phyloP scores from a whole-genome alignment of 2,329 filamentous ascomycete genomes.

The Beauveria varroae region DNA sequence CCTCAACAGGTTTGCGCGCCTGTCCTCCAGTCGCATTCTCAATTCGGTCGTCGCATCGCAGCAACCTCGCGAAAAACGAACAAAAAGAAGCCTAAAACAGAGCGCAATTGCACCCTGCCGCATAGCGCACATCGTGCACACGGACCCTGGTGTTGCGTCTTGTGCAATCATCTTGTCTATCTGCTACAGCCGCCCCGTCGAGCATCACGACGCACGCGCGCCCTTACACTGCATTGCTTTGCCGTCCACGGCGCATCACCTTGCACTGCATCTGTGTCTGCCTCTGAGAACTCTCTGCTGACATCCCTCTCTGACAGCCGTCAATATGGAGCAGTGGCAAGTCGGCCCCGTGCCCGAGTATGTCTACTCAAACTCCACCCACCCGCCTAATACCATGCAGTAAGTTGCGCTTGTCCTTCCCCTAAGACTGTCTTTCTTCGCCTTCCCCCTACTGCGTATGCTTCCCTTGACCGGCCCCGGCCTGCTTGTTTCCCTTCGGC shows the following conservation, averaged over 20 bases:
- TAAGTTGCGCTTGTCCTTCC: conserved; percentile 39
- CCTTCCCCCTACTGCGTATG: background rate
- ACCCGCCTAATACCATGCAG: conserved; percentile 50
- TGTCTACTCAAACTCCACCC: conserved; percentile 47
- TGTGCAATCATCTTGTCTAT: background rate
- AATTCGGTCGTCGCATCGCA: background rate
- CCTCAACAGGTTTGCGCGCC: background rate
- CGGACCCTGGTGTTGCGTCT: background rate
- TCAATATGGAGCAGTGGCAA: conserved; percentile 52
- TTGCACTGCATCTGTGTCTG: background rate
- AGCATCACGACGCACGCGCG: conserved; percentile 1
- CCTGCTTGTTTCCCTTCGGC: conserved; percentile 4
- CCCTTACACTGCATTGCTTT: conserved; percentile 5
- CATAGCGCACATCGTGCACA: background rate
- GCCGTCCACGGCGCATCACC: background rate
- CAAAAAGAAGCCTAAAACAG: too few species aligned
- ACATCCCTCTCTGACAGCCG: background rate
- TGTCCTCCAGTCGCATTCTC: background rate
- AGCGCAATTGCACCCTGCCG: background rate
- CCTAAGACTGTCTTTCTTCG: background rate
- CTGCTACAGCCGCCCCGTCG: conserved; percentile 3
- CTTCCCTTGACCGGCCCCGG: background rate
- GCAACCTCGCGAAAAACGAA: background rate
- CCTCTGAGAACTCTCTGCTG: background rate
- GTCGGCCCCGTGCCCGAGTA: conserved; percentile 54